Percentiles rank a stretch among this genome's conserved stretches.
These are phyloP conservation scores for Dryas drummondii DNA, from an alignment of 306 rosid genomes.

Conservation along the genomic window DNA sequence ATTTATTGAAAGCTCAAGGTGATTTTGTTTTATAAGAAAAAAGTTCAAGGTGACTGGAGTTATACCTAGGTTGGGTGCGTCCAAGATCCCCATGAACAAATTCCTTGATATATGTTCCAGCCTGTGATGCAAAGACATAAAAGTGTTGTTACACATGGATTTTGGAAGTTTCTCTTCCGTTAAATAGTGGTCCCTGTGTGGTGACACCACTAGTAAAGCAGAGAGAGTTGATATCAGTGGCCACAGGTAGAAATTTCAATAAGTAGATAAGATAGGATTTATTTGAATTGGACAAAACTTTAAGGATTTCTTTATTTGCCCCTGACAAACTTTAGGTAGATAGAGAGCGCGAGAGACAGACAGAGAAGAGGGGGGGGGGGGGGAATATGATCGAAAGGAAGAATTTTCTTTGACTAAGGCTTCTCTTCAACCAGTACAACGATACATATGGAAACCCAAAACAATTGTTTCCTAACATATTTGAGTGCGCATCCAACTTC, in stretches of 20 bases:
- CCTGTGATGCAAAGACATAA: conserved; percentile 43
- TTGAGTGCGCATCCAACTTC: neutral
- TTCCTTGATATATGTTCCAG: conserved; percentile 96
- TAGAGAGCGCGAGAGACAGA: no score
- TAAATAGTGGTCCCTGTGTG: neutral
- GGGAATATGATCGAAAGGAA: neutral
- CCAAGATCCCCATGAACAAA: conserved; percentile 96
- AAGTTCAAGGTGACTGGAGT: conserved; percentile 10
- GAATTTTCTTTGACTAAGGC: neutral
- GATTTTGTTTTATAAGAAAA: no score
- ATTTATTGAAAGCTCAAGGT: no score
- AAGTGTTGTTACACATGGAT: neutral
- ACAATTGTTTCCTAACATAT: neutral
- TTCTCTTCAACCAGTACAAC: neutral
- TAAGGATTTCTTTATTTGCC: neutral
- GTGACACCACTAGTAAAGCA: neutral
- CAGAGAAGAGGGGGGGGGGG: no score
- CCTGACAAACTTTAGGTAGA: neutral
- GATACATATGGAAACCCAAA: neutral
- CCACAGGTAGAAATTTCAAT: neutral
- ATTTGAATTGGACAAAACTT: neutral
- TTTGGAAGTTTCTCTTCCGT: neutral
- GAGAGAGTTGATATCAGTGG: neutral
- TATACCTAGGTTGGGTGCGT: conserved; percentile 87
- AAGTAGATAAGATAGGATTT: neutral